Evolutionary conservation across 192 early-diverging fungal genomes (phyloP), one percentile per base, ranked within the genome.

Genomic region (Geosiphon pyriformis): DNA sequence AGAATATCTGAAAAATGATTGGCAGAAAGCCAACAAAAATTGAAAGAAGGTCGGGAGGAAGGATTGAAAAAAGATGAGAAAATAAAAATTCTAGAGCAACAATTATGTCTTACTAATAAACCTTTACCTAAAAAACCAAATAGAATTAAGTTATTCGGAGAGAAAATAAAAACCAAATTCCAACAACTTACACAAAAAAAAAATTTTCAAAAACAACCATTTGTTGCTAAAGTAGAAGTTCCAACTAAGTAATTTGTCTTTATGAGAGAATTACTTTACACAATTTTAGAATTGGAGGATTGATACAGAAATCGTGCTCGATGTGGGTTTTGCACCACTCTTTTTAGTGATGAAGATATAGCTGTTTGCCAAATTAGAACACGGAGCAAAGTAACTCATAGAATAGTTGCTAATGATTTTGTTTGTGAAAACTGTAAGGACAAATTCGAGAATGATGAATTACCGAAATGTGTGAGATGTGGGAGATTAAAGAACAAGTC

Each of bases 141-240:
- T 15, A 42, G 15, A 15, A 10, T 42, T 42, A 42, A 42, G 15
- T 42, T 42, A 42, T 42, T 42, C 37, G 15, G 15, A 42, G 37
- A 42, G 37, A 42, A 42, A 42, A 42, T 15, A 42, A 42, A 42
- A 42, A 42, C 37, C 37, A 42, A 42, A 15, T 15, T 42, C 37
- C 37, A 42, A 15, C 37, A 42, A 6, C 15, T 42, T 6, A 15
- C 15, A 42, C 7, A 42, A 42, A 42, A 42, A 42, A 10, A 6
- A 10, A 42, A 42, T 10, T 15, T 6, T 6, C 37, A 42, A 42
- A 42, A 15, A 4, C 50, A 52, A 52, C 11, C 7, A 52, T 20
- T 52, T 4, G 20, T 52, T 52, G 22, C 50, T 52, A 20, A 22
- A 52, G 20, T 52, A 52, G 50, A 52, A 52, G 50, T 52, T 22